Conservation (phyloP, 768 basidiomycete species). For the Lentinula lateritia region DNA sequence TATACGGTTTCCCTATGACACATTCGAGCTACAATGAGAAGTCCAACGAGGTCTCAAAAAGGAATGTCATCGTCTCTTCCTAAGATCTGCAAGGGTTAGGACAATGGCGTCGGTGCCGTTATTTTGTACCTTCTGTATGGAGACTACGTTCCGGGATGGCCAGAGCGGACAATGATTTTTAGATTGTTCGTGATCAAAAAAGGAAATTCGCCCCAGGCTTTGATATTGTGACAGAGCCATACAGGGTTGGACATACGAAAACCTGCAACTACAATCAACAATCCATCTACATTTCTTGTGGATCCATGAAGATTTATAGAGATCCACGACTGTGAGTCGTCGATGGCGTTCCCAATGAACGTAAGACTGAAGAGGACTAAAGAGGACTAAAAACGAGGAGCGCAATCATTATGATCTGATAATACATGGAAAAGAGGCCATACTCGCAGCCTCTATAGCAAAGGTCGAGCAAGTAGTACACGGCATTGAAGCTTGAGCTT, state of each 20-base stretch:
- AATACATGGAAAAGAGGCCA: too few relatives aligned
- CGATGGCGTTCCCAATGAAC: too few relatives aligned
- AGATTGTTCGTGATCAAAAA: background rate
- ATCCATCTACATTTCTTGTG: too few relatives aligned
- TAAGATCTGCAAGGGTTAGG: background rate
- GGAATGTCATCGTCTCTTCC: background rate
- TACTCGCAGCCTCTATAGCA: too few relatives aligned
- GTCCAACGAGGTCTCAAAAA: background rate
- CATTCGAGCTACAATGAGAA: background rate
- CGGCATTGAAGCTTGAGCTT: too few relatives aligned
- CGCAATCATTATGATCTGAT: too few relatives aligned
- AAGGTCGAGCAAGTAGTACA: too few relatives aligned
- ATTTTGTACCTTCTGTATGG: background rate
- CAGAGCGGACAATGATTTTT: background rate
- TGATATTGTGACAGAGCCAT: background rate
- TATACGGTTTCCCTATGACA: background rate
- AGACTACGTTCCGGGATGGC: background rate
- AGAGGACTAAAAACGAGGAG: too few relatives aligned
- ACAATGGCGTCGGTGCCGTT: background rate
- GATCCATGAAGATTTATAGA: too few relatives aligned
- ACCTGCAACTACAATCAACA: background rate
- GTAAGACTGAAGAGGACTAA: too few relatives aligned
- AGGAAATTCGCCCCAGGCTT: background rate
- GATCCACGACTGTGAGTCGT: too few relatives aligned
- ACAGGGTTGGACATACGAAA: background rate